Base-by-base conservation (phyloP, 2,329 filamentous ascomycete genomes). In the Lasiodiplodia hormozganensis region DNA sequence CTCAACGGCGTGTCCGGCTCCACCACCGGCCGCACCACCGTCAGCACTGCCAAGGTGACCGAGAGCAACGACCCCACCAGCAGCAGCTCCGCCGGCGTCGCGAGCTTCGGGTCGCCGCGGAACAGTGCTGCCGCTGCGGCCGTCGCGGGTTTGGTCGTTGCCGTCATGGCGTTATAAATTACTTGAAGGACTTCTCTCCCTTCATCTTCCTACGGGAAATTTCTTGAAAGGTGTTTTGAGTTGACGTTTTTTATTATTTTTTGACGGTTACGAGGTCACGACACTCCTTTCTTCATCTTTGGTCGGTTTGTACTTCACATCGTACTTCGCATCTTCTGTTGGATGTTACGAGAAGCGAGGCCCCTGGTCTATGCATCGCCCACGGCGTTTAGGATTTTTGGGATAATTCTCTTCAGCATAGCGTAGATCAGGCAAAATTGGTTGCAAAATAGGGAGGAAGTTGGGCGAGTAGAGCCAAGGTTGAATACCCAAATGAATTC, bases 1-100 rank as follows among this genome's bases (percentile, higher is more conserved):
- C 78, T 93, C 74, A 95, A 95, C 77, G 80, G 82, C 28, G 82
- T 87, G 31, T 79, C 78, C 7, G 73, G 77, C 34, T 74, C 82
- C 0, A 25, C 38, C 14, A 23, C 21, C 38, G 85, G 85, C 12
- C 79, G 85, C 47, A 79, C 72, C 62, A 72, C 69, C 16, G 71
- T 78, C 47, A 70, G 67, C 56, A 69, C 67, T 16, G 69, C 16
- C 5, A 34, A 31, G 14, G 31, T 69, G 10, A 69, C 62, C 28
- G 12, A 23, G 43, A 47, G 18, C 43, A 47, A n/a, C 18, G 43
- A 47, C 34, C 11, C 25, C 8, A 51, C 53, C 23, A 28, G 7
- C 65, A 60, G 58, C 58, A 34, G 53, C 65, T 52, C 47, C n/a
- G 34, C 53, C 28, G 40, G 38, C 38, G 28, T 18, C 40, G 38